Conservation (phyloP, 805 yeast species). For the Metschnikowia noctiluminum region DNA sequence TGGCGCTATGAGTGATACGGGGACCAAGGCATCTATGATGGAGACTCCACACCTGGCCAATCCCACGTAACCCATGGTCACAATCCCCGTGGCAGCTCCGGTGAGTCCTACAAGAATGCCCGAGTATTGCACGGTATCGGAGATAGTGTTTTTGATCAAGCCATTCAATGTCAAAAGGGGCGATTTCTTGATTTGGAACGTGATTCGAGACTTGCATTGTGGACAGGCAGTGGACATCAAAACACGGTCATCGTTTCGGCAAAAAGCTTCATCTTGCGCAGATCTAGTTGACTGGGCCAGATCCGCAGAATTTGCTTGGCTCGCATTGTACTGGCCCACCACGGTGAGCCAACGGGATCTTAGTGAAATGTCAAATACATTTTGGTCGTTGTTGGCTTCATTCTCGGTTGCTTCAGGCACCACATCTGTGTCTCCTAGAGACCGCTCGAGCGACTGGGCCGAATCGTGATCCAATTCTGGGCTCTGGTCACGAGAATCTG, state of each 20-base stretch:
- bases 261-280: no score
- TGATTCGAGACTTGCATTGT: constrained; percentile 37
- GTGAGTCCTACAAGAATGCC: constrained; percentile 34
- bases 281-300: no score
- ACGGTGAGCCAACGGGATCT: constrained; percentile 1
- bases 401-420: no score
- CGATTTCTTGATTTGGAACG: constrained; percentile 31
- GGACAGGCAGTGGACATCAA: constrained; percentile 33
- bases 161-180: constrained; percentile 22
- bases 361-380: constrained; percentile 1
- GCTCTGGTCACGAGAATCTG: no score
- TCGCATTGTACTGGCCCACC: no score
- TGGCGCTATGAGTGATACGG: constrained; percentile 29
- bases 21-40: constrained; percentile 36
- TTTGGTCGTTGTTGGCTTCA: neutral
- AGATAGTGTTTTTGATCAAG: constrained; percentile 16
- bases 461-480: no score
- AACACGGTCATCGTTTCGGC: neutral
- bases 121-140: constrained; percentile 27
- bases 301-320: no score
- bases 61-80: constrained; percentile 38
- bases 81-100: constrained; percentile 39
- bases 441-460: no score
- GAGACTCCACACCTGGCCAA: constrained; percentile 36
- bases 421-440: no score